These are phyloP conservation scores for Phoma sp. DNA, from an alignment of 2,329 filamentous ascomycete species.

Conservation along the genomic window DNA sequence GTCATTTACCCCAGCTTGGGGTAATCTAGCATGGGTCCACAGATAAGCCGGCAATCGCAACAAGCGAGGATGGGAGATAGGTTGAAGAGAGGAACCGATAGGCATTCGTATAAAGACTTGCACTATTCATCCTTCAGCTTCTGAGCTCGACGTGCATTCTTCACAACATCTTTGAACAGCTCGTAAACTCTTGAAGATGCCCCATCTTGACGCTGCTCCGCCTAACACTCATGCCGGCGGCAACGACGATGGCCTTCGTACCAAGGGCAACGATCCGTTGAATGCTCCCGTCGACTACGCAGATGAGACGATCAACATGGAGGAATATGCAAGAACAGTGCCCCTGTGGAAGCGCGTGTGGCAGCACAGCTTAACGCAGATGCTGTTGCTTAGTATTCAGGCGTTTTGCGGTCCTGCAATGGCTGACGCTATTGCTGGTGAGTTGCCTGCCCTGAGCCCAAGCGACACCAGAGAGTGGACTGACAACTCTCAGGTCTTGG, in stretches of 20 bases:
- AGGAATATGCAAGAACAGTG: constrained; percentile 34
- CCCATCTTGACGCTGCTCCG: constrained; percentile 37
- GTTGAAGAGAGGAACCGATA: constrained; percentile 1
- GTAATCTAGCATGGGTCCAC: constrained; percentile 27
- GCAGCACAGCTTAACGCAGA: constrained; percentile 58
- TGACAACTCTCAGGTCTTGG: constrained; percentile 27
- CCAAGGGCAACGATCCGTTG: constrained; percentile 36
- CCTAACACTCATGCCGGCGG: constrained; percentile 44
- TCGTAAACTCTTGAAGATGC: constrained; percentile 25
- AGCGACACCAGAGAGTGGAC: background rate
- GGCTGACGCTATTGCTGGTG: constrained; percentile 41
- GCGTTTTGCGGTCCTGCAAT: constrained; percentile 48
- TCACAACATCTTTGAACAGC: background rate
- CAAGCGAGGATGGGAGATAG: constrained; percentile 10
- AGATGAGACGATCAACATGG: constrained; percentile 49
- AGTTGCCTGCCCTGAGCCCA: background rate
- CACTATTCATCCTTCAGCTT: constrained; percentile 11
- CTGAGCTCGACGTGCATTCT: background rate
- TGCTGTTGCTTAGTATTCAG: constrained; percentile 57
- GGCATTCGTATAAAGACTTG: constrained; percentile 25
- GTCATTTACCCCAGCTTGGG: constrained; percentile 31
- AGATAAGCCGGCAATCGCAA: constrained; percentile 24
- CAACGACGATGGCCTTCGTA: constrained; percentile 36
- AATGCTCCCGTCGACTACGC: constrained; percentile 23
- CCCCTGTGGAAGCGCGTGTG: constrained; percentile 55